These are phyloP conservation scores for Phialophora expanda DNA, from an alignment of 2,329 filamentous ascomycete genomes.

Conservation along the genomic window DNA sequence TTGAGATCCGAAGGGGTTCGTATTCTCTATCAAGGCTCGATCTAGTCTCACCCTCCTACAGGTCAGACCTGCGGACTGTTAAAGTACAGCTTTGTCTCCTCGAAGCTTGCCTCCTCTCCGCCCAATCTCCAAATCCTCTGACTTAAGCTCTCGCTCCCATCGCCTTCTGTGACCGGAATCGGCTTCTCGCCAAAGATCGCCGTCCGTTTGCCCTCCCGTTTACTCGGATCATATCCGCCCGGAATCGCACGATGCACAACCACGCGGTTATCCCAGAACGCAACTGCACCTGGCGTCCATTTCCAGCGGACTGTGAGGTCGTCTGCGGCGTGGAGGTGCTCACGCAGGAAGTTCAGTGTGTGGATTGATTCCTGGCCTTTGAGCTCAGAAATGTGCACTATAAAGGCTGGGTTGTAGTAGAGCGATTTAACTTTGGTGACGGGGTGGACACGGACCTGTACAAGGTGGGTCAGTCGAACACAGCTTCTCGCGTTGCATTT, in stretches of 20 bases:
- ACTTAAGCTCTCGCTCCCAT: slow-evolving; percentile 21
- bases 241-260: slow-evolving; percentile 37
- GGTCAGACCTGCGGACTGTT: slow-evolving; percentile 19
- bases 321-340: slow-evolving; percentile 37
- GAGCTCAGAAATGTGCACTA: slow-evolving; percentile 37
- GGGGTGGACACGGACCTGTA: slow-evolving; percentile 39
- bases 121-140: slow-evolving; percentile 20
- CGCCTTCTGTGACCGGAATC: slow-evolving; percentile 16
- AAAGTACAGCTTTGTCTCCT: slow-evolving; percentile 24
- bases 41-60: not conserved
- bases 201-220: slow-evolving; percentile 38
- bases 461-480: not conserved
- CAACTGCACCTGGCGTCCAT: slow-evolving; percentile 34
- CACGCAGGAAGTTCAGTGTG: slow-evolving; percentile 37
- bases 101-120: slow-evolving; percentile 16
- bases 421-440: slow-evolving; percentile 39
- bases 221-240: slow-evolving; percentile 36
- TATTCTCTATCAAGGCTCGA: not conserved
- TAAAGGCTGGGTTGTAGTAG: slow-evolving; percentile 38
- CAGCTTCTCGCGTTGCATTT: too few relatives aligned
- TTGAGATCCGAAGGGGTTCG: not conserved
- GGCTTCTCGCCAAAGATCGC: slow-evolving; percentile 35
- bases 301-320: slow-evolving; percentile 36
- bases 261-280: slow-evolving; percentile 39
- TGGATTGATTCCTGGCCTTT: slow-evolving; percentile 38